These are phyloP conservation scores for Anaeramoeba ignava DNA, from an alignment of 78 protist species.

Conservation along the genomic window DNA sequence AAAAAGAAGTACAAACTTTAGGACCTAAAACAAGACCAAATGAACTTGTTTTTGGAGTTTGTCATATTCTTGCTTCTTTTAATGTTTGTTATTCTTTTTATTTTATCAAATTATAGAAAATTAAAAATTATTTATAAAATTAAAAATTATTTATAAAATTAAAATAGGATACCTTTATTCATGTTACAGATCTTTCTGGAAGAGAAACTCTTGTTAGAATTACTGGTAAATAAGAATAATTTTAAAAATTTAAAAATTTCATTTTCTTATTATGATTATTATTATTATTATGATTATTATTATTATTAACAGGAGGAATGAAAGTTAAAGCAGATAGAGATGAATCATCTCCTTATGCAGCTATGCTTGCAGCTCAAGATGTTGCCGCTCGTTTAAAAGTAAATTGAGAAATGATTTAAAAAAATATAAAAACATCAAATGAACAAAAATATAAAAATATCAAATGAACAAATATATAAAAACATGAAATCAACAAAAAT, in stretches of 20 bases:
- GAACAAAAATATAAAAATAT: too few species aligned
- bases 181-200: slow-evolving; percentile 79
- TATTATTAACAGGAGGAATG: slow-evolving; percentile 74
- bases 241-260: slow-evolving; percentile 1
- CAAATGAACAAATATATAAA: too few species aligned
- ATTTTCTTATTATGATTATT: not conserved
- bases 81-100: slow-evolving; percentile 71
- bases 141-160: too few species aligned
- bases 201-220: slow-evolving; percentile 90
- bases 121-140: slow-evolving; percentile 11
- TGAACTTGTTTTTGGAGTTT: slow-evolving; percentile 95
- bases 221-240: slow-evolving; percentile 56
- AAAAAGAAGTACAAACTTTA: too few species aligned
- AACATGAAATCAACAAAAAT: too few species aligned
- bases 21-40: too few species aligned
- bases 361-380: slow-evolving; percentile 98
- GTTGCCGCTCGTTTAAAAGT: too few species aligned
- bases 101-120: not conserved
- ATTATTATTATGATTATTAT: too few species aligned
- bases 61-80: slow-evolving; percentile 96
- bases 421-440: too few species aligned
- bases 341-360: slow-evolving; percentile 99
- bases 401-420: too few species aligned
- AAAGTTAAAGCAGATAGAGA: slow-evolving; percentile 98
- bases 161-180: slow-evolving; percentile 57